Base-by-base conservation (phyloP, 805 yeast genomes). In the Clavispora fructus region DNA sequence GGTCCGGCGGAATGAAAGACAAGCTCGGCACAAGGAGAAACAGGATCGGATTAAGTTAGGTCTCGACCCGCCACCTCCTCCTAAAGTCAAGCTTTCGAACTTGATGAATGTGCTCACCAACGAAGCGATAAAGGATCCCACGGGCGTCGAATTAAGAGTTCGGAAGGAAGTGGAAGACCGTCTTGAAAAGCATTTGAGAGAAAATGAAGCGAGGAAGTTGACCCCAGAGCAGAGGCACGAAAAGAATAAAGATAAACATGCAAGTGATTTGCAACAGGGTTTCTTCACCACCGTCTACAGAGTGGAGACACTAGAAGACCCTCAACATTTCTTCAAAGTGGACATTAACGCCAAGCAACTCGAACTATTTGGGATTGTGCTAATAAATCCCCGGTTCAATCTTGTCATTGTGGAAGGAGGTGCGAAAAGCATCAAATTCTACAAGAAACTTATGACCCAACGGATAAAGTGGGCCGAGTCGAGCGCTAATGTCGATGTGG, bases 111-210 rank as follows among this genome's bases (percentile, higher is more conserved):
- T 89, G 0, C 69, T 86, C 41, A 87, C 97, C 2, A 81, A 87
- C 55, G 95, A 87, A 47, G 88, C 94, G 7, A 85, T 91, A 41
- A 73, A 78, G 48, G 96, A 94, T 60, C 98, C 99, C 1, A 92
- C 98, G 0, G 80, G 80, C 4, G 83, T 90, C 54, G 99, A 92
- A 58, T 71, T 73, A 62, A 64, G 74, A 42, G 97, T 94, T 0
- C 71, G 78, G 39, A 63, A 69, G 23, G 94, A 91, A 50, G 85
- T 89, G 4, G 81, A 75, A 35, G 77, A 78, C 39, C 71, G 99
- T 28, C 69, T 67, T 30, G 51, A 64, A 12, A 63, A 67, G 35
- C 99, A 94, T 65, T 71, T 77, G 50, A 64, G 63, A 35, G 73
- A 61, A 14, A 94, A 94, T 62, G 73, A 74, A 42, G 78, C 65